Base-by-base conservation (phyloP, 2,329 filamentous ascomycete species). In the Penicillium sumatraense region DNA sequence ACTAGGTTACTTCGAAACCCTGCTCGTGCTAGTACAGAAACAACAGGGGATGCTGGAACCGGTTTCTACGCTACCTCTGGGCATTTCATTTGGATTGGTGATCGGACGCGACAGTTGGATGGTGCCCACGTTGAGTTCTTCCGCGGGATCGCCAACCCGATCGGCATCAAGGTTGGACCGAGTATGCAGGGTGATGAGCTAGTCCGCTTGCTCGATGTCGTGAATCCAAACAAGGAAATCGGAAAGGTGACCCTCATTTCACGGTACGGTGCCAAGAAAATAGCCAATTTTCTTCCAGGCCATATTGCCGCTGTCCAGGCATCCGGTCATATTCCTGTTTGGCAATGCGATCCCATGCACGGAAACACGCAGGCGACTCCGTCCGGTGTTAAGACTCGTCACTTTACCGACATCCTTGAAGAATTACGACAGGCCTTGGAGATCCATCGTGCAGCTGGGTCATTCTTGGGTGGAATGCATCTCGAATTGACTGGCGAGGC, bases 271-370 rank as follows among this genome's bases (percentile, higher is more conserved):
- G 90, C 90, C 14, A 79, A 80, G 38, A 90, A 89, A 64, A 91
- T 99, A 38, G 80, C 85, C 47, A 76, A 83, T 5, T 85, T 96
- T 59, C 84, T 99, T 0, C 91, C 92, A 0, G 81, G 79, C 8
- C 95, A 98, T 75, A 98, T 99, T 71, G 86, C 89, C 63, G 91
- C 91, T 33, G 93, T 99, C 23, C 89, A 95, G 73, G 82, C 82
- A 65, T 93, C 89, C 54, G 91, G 83, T 0, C 86, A 89, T 69
- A 67, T 82, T 20, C 91, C 96, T 3, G 91, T 97, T 65, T 98
- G 93, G 93, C 95, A 98, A 78, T 98, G 93, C 77, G 95, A 99
- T 76, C 95, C 95, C 20, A 99, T 99, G 95, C 95, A 99, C 77
- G 95, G 95, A 26, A 88, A 88, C 71, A 87, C 84, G 1, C 80